Evolutionary conservation across 2,329 filamentous ascomycete genomes (phyloP).

Genomic region (Xylariomycetidae sp.): DNA sequence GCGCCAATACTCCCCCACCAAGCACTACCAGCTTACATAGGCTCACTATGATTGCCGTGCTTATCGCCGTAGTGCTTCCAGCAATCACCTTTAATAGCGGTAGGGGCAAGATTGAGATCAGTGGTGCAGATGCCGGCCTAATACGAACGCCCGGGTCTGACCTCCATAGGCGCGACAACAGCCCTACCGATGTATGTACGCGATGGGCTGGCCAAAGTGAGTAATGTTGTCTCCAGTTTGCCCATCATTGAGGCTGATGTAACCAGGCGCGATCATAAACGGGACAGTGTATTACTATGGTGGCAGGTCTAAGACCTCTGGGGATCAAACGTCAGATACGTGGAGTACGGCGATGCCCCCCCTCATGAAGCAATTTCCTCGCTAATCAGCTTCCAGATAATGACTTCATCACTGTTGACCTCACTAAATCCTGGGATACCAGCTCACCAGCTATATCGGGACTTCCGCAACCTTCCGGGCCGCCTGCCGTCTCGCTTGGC

Average conservation of each 20-base stretch:
- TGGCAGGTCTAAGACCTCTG: conserved; percentile 56
- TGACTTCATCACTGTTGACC: conserved; percentile 66
- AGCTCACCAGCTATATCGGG: conserved; percentile 58
- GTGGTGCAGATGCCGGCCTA: conserved; percentile 44
- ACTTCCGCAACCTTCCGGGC: conserved; percentile 60
- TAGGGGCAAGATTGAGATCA: conserved; percentile 32
- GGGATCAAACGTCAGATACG: conserved; percentile 56
- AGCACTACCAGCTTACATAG: conserved; percentile 37
- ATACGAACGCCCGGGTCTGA: conserved; percentile 26
- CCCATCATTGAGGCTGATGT: conserved; percentile 1
- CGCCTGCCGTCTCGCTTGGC: conserved; percentile 67
- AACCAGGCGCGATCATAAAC: conserved; percentile 60
- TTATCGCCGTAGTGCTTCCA: conserved; percentile 48
- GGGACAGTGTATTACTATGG: conserved; percentile 75
- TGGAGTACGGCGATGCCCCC: conserved; percentile 56
- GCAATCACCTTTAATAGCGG: conserved; percentile 40
- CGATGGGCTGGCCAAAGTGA: conserved; percentile 62
- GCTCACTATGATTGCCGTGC: conserved; percentile 42
- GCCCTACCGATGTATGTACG: conserved; percentile 54
- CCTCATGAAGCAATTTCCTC: neutral
- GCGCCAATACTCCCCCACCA: conserved; percentile 38
- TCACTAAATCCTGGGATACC: conserved; percentile 68
- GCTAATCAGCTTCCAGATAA: conserved; percentile 47
- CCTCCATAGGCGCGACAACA: conserved; percentile 38
- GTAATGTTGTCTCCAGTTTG: conserved; percentile 10